A percentile compares a stretch with the other conserved stretches of the same genome.
Conservation (phyloP, 2,329 filamentous ascomycete genomes). For the Colletotrichum truncatum region DNA sequence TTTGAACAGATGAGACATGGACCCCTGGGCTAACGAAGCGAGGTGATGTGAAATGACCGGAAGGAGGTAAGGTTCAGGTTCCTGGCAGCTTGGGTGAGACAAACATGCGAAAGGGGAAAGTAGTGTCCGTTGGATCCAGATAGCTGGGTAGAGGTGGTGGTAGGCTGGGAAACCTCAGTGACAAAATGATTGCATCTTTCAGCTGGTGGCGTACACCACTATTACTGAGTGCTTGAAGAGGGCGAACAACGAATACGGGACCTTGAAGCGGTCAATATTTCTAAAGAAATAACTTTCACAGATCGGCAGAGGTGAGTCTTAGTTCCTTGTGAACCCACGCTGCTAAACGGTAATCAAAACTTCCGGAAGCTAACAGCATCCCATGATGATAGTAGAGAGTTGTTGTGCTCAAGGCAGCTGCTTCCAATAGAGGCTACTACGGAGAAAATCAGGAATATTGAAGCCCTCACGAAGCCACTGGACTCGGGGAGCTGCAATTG, state of each 20-base stretch:
- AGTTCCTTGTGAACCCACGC: too few relatives aligned
- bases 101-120: conserved; percentile 8
- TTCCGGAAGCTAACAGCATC: too few relatives aligned
- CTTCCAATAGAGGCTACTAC: background rate
- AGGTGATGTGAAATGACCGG: conserved; percentile 6
- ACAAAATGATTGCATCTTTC: background rate
- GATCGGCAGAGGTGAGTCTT: too few relatives aligned
- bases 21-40: background rate
- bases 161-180: background rate
- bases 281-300: background rate
- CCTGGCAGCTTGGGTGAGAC: conserved; percentile 6
- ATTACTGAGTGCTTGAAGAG: conserved; percentile 8
- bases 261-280: background rate
- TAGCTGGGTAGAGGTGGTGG: background rate
- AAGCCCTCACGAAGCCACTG: background rate
- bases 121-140: conserved; percentile 15
- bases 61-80: conserved; percentile 2
- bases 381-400: too few relatives aligned
- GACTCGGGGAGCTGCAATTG: background rate
- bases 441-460: background rate
- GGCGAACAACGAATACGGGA: background rate
- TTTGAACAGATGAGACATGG: background rate
- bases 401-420: too few relatives aligned
- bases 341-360: too few relatives aligned
- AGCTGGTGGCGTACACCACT: background rate